A percentile compares a stretch with the other conserved stretches of the same genome.
Evolutionary conservation across 2,329 filamentous ascomycete species (phyloP).

Genomic region (Cordyceps javanica): DNA sequence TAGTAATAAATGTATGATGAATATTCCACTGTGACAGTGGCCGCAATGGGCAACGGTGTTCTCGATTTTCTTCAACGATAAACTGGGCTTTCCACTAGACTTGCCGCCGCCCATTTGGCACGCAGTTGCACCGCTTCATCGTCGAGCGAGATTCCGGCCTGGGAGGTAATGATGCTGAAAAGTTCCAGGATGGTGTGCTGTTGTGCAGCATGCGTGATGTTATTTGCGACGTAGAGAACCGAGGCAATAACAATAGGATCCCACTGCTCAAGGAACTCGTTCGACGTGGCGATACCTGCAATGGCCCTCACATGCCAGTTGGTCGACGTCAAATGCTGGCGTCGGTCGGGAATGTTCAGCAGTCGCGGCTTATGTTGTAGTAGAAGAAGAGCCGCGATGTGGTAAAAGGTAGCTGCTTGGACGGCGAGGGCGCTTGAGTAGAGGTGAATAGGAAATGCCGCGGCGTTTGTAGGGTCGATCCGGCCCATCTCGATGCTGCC

Average conservation of each 20-base stretch:
- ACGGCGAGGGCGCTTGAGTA: slow-evolving; percentile 19
- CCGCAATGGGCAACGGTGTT: background rate
- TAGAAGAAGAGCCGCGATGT: slow-evolving; percentile 19
- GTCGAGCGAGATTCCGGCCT: slow-evolving; percentile 17
- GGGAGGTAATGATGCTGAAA: slow-evolving; percentile 14
- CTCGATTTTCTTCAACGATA: background rate
- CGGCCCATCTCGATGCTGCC: slow-evolving; percentile 18
- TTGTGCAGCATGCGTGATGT: slow-evolving; percentile 23
- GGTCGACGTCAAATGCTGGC: slow-evolving; percentile 13
- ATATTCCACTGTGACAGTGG: background rate
- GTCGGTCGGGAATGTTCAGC: slow-evolving; percentile 12
- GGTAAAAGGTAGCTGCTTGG: slow-evolving; percentile 17
- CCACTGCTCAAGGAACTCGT: slow-evolving; percentile 27
- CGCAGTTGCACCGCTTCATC: slow-evolving; percentile 13
- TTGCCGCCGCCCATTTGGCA: slow-evolving; percentile 4
- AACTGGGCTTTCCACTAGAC: background rate
- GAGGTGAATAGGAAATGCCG: slow-evolving; percentile 18
- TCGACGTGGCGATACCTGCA: slow-evolving; percentile 23
- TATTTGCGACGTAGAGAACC: slow-evolving; percentile 21
- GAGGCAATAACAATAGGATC: slow-evolving; percentile 25
- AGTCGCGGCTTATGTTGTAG: slow-evolving; percentile 19
- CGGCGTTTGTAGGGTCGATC: slow-evolving; percentile 15
- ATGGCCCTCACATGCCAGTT: slow-evolving; percentile 26
- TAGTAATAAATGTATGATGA: background rate
- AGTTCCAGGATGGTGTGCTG: slow-evolving; percentile 19